These are phyloP conservation scores for Carex kokanica DNA, from an alignment of 176 grass and related monocot species.

Conservation along the genomic window DNA sequence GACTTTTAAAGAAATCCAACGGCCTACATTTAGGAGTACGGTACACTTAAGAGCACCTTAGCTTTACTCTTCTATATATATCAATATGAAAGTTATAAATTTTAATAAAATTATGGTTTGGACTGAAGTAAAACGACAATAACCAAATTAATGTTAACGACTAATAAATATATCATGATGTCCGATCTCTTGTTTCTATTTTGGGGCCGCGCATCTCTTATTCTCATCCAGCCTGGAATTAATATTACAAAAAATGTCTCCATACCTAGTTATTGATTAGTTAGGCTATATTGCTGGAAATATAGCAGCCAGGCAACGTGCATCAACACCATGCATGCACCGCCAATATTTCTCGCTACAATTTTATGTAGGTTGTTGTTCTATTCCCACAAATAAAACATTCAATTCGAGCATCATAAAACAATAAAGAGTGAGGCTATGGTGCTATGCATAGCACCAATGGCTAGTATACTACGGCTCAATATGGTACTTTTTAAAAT, in stretches of 20 bases:
- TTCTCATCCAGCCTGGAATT: background rate
- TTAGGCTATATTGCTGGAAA: background rate
- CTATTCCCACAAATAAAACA: background rate
- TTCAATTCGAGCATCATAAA: background rate
- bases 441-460: too few relatives aligned
- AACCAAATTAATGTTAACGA: background rate
- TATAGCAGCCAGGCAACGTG: background rate
- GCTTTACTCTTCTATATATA: too few relatives aligned
- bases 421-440: too few relatives aligned
- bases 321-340: background rate
- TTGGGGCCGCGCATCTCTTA: background rate
- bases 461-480: too few relatives aligned
- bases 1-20: too few relatives aligned
- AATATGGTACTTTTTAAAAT: too few relatives aligned
- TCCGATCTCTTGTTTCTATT: background rate
- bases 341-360: slow-evolving; percentile 4
- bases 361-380: background rate
- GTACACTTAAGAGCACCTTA: too few relatives aligned
- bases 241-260: too few relatives aligned
- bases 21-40: too few relatives aligned
- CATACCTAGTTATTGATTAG: background rate
- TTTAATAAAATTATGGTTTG: background rate
- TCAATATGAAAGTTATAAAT: too few relatives aligned
- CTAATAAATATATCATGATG: too few relatives aligned
- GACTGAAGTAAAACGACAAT: background rate